phyloP scores from a whole-genome alignment of 2,329 filamentous ascomycete genomes.

The Diaporthe vaccinii region DNA sequence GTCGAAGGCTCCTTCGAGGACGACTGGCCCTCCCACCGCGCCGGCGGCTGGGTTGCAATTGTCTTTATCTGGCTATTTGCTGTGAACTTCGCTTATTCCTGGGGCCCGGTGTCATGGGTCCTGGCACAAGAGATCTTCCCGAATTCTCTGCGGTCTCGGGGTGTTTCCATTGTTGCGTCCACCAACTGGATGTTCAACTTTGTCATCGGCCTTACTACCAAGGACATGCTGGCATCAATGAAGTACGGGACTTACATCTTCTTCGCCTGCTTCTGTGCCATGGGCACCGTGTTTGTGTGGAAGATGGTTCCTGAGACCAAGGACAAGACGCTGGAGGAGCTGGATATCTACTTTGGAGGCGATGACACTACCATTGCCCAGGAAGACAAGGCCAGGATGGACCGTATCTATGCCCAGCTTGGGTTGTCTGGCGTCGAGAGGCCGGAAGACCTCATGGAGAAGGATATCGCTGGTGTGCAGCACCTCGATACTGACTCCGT shows the following conservation, averaged over 20 bases:
- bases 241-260: conserved; percentile 54
- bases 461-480: conserved; percentile 11
- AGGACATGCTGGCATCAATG: conserved; percentile 42
- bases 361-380: conserved; percentile 50
- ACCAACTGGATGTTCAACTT: conserved; percentile 48
- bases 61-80: conserved; percentile 44
- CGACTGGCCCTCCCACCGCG: conserved; percentile 30
- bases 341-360: conserved; percentile 50
- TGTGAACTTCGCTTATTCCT: conserved; percentile 53
- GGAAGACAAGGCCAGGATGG: conserved; percentile 48
- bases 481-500: conserved; percentile 24
- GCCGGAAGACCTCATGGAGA: conserved; percentile 43
- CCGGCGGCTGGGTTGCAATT: conserved; percentile 39
- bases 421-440: conserved; percentile 47
- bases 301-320: conserved; percentile 50
- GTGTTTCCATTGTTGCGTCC: conserved; percentile 44
- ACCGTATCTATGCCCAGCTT: conserved; percentile 44
- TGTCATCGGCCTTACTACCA: conserved; percentile 40
- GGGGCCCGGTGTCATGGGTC: conserved; percentile 52
- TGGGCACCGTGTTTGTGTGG: conserved; percentile 49
- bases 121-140: conserved; percentile 46
- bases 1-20: conserved; percentile 38
- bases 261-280: conserved; percentile 56
- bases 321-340: conserved; percentile 43
- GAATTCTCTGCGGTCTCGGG: conserved; percentile 44